Conservation (phyloP, 177 flowering plant genomes). For the Telopea speciosissima region DNA sequence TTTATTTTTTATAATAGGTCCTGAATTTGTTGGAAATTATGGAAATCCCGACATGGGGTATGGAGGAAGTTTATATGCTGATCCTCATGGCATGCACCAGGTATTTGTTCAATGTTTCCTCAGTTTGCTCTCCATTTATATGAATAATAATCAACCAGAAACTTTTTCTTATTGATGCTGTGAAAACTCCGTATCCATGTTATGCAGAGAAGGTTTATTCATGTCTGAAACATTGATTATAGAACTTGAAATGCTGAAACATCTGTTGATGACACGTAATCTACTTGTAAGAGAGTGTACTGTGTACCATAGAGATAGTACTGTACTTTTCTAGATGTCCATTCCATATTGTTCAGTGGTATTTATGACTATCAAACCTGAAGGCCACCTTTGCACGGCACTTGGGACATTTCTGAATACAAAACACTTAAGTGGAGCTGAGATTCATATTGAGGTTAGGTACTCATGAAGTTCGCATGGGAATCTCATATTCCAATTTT, state of each 20-base stretch:
- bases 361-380: no score
- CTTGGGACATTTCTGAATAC: no score
- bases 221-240: neutral
- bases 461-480: no score
- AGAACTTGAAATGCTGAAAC: neutral
- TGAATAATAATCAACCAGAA: no score
- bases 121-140: no score
- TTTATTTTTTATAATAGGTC: conserved; percentile 20
- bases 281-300: neutral
- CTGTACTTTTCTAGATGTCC: neutral
- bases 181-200: no score
- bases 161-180: no score
- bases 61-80: conserved; percentile 32
- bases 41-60: conserved; percentile 35
- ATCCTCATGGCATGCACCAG: conserved; percentile 41
- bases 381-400: no score
- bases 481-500: no score
- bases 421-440: no score
- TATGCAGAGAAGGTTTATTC: neutral
- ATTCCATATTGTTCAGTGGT: neutral
- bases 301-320: neutral
- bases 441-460: no score
- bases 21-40: conserved; percentile 36
- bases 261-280: no score
- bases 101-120: conserved; percentile 18